Evolutionary conservation across 2,329 filamentous ascomycete genomes (phyloP).

Genomic region (Paracoccidioides brasiliensis): DNA sequence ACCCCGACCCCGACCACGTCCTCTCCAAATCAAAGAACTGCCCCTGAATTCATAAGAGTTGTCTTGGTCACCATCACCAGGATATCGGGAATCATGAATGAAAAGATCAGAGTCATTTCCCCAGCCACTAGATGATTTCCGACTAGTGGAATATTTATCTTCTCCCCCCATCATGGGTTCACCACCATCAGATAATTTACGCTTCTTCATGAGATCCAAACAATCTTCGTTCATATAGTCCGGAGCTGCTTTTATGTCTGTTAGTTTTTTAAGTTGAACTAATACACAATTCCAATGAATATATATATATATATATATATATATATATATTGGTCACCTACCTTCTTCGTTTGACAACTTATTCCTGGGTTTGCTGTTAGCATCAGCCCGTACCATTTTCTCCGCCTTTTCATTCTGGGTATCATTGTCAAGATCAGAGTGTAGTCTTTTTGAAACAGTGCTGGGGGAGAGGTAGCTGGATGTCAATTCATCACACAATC

Average conservation of each 20-base stretch:
- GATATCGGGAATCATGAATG: neutral
- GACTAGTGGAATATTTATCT: neutral
- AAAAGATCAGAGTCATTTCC: neutral
- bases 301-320: too few relatives aligned
- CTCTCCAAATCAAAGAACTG: neutral
- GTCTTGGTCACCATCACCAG: neutral
- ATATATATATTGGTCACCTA: neutral
- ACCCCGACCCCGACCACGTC: neutral
- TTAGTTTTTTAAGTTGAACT: neutral
- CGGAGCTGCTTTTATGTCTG: neutral
- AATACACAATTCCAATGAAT: neutral
- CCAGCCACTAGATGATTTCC: neutral
- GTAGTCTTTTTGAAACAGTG: constrained; percentile 1
- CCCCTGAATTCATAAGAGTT: neutral
- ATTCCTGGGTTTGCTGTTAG: neutral
- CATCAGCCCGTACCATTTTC: neutral
- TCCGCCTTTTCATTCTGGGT: neutral
- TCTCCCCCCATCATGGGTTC: neutral
- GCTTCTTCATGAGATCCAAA: neutral
- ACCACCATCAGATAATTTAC: neutral
- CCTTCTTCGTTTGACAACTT: neutral
- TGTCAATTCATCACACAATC: neutral
- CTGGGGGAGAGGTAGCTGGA: neutral
- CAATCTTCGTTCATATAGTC: constrained; percentile 1
- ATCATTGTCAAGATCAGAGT: neutral